These are phyloP conservation scores for Vitis cinerea DNA, from an alignment of 164 flowering plant species.

Conservation along the genomic window DNA sequence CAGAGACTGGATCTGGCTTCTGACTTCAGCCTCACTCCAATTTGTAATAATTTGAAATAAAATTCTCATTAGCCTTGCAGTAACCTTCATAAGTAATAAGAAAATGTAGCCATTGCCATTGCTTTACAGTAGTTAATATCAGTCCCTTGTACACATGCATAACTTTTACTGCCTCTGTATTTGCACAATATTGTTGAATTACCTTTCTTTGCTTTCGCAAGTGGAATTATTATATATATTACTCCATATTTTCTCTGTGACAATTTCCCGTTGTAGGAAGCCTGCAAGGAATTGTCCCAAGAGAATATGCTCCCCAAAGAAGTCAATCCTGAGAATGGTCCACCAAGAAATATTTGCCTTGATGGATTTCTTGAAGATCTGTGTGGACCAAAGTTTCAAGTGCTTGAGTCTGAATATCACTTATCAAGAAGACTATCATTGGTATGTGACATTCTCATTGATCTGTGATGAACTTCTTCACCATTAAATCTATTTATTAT, in stretches of 20 bases:
- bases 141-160: no score
- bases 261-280: slow-evolving; percentile 39
- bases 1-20: no score
- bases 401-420: slow-evolving; percentile 60
- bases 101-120: no score
- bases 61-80: no score
- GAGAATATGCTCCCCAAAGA: slow-evolving; percentile 23
- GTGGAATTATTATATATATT: no score
- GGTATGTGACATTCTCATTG: slow-evolving; percentile 34
- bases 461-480: not conserved
- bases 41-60: no score
- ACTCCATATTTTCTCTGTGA: not conserved
- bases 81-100: no score
- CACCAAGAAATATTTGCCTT: slow-evolving; percentile 22
- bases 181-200: no score
- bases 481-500: not conserved
- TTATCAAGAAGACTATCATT: slow-evolving; percentile 41
- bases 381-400: slow-evolving; percentile 47
- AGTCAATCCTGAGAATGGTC: slow-evolving; percentile 21
- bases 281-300: slow-evolving; percentile 27
- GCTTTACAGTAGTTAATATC: no score
- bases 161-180: no score
- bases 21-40: no score
- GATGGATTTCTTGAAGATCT: slow-evolving; percentile 39
- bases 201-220: no score